Percentiles rank a stretch among this genome's conserved stretches.
phyloP scores from a whole-genome alignment of 371 early-diverging fungal genomes.

The Apophysomyces variabilis region DNA sequence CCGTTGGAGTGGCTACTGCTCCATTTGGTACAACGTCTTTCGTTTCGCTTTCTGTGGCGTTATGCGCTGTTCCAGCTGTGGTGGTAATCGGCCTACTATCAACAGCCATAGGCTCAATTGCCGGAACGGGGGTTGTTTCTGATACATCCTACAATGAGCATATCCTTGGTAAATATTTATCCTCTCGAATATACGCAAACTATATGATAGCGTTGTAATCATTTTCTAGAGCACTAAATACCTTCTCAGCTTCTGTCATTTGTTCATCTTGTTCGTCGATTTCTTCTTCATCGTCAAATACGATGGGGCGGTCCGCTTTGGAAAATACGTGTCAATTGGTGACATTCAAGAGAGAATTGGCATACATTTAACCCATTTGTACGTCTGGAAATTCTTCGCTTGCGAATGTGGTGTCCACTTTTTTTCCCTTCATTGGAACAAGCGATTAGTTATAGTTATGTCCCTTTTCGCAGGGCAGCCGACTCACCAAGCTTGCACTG shows the following conservation, averaged over 20 bases:
- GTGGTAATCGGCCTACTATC: background rate
- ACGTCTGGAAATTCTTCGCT: slow-evolving; percentile 52
- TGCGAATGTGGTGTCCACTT: slow-evolving; percentile 60
- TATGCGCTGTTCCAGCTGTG: background rate
- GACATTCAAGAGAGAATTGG: background rate
- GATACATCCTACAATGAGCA: background rate
- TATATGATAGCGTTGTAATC: background rate
- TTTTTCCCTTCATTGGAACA: slow-evolving; percentile 52
- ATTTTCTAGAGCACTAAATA: background rate
- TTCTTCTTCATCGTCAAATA: slow-evolving; percentile 47
- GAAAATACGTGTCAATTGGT: background rate
- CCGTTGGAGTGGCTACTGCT: slow-evolving; percentile 8
- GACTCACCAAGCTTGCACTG: slow-evolving; percentile 53
- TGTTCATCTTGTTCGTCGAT: slow-evolving; percentile 16
- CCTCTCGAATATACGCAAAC: background rate
- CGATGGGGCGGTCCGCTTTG: slow-evolving; percentile 28
- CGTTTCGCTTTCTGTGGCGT: background rate
- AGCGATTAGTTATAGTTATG: background rate
- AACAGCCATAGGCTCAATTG: background rate
- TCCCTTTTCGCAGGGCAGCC: background rate
- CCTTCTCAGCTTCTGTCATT: slow-evolving; percentile 21
- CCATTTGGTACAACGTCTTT: slow-evolving; percentile 8
- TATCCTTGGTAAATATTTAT: background rate
- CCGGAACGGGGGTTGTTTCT: background rate
- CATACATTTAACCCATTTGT: slow-evolving; percentile 66